phyloP scores from a whole-genome alignment of 2,329 filamentous ascomycete species.

The Apiospora pterosperma region DNA sequence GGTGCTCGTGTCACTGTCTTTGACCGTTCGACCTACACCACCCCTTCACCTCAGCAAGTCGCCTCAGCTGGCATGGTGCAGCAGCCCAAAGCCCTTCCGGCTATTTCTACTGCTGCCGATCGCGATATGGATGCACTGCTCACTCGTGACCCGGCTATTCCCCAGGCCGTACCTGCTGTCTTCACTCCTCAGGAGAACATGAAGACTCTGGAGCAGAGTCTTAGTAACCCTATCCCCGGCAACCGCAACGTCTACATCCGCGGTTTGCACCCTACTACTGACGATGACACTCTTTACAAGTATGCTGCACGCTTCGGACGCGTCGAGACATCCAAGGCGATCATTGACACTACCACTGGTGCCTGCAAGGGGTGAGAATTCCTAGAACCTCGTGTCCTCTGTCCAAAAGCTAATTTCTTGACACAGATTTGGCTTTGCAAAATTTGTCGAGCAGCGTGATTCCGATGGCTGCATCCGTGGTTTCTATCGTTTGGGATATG shows the following conservation, averaged over 20 bases:
- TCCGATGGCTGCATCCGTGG: conserved; percentile 96
- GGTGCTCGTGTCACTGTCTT: conserved; percentile 55
- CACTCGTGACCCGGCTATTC: conserved; percentile 76
- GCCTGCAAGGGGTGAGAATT: conserved; percentile 86
- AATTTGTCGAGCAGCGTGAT: conserved; percentile 82
- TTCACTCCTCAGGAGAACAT: conserved; percentile 81
- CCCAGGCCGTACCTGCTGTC: conserved; percentile 83
- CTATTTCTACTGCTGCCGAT: conserved; percentile 35
- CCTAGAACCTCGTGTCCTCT: neutral
- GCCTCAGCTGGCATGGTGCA: conserved; percentile 34
- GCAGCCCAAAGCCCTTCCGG: conserved; percentile 36
- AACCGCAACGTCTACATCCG: conserved; percentile 99
- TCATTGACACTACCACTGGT: conserved; percentile 90
- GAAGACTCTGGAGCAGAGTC: conserved; percentile 88
- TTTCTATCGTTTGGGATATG: conserved; percentile 91
- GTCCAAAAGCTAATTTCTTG: neutral
- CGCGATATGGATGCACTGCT: conserved; percentile 61
- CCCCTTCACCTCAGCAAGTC: conserved; percentile 62
- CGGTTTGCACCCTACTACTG: conserved; percentile 90
- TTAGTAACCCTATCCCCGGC: conserved; percentile 86
- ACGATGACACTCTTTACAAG: conserved; percentile 79
- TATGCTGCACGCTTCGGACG: conserved; percentile 88
- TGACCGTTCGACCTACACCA: conserved; percentile 64
- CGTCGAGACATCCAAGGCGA: conserved; percentile 96
- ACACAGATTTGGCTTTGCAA: conserved; percentile 90